Evolutionary conservation across 768 basidiomycete genomes (phyloP).

Genomic region (Boletus sp.): DNA sequence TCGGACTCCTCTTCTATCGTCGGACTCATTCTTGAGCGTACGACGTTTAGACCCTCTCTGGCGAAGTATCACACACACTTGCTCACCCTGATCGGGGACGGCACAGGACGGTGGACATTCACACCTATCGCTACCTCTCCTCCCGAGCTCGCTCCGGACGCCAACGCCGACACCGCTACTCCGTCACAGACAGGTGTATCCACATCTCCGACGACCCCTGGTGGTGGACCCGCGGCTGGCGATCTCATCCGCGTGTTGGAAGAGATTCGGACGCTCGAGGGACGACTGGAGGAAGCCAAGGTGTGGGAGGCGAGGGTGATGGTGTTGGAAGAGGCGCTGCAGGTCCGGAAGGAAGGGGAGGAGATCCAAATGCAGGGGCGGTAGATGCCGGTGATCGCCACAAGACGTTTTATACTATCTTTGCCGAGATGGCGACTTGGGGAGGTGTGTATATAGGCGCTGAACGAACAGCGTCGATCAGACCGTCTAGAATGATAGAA

Average conservation of each 20-base stretch:
- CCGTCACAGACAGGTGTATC: neutral
- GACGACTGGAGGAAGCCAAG: conserved; percentile 20
- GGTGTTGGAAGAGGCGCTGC: conserved; percentile 24
- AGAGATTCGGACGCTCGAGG: conserved; percentile 27
- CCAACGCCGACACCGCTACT: neutral
- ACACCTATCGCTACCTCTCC: conserved; percentile 41
- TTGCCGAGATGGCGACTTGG: neutral
- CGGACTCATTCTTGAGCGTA: neutral
- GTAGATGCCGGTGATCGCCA: neutral
- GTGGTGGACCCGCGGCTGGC: conserved; percentile 1
- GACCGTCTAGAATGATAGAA: neutral
- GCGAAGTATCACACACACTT: conserved; percentile 88
- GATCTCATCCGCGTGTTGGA: conserved; percentile 26
- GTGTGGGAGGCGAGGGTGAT: conserved; percentile 27
- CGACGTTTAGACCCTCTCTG: conserved; percentile 59
- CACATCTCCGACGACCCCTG: neutral
- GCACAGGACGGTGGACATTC: conserved; percentile 67
- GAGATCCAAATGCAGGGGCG: neutral
- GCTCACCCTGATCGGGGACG: conserved; percentile 73
- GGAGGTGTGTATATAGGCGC: too few species aligned
- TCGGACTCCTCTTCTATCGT: neutral
- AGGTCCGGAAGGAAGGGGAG: conserved; percentile 11
- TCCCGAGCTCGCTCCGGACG: neutral
- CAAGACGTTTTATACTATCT: too few species aligned
- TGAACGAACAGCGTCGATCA: too few species aligned